Conservation (phyloP, 2,329 filamentous ascomycete genomes). For the Coniella vitis region DNA sequence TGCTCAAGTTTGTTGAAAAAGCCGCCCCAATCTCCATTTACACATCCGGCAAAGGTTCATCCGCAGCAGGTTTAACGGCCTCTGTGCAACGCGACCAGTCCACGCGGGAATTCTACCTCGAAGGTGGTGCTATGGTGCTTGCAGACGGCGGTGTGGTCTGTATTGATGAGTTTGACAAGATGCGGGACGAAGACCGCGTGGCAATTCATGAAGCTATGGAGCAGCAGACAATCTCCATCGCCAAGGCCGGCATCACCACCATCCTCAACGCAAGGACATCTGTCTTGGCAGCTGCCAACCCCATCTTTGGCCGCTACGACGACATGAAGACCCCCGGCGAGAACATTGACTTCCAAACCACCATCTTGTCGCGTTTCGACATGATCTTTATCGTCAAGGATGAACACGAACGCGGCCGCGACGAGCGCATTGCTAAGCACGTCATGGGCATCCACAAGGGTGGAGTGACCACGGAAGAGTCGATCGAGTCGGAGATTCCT, state of each 20-base stretch:
- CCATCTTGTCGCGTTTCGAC: constrained; percentile 95
- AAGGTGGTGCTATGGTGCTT: constrained; percentile 97
- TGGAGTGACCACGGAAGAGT: constrained; percentile 72
- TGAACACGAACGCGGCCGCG: constrained; percentile 81
- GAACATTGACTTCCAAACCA: constrained; percentile 99
- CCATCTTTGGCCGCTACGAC: constrained; percentile 95
- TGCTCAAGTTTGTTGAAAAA: constrained; percentile 96
- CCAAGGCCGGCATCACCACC: constrained; percentile 96
- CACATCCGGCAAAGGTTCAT: constrained; percentile 96
- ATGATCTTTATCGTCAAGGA: constrained; percentile 99
- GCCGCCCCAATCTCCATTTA: constrained; percentile 96
- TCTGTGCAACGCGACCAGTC: constrained; percentile 90
- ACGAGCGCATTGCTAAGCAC: constrained; percentile 91
- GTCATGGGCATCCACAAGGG: constrained; percentile 98
- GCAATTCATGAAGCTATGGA: constrained; percentile 99
- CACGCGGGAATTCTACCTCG: constrained; percentile 93
- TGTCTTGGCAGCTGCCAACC: constrained; percentile 91
- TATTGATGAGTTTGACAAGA: constrained; percentile 99
- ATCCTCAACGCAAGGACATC: constrained; percentile 95
- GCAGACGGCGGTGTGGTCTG: constrained; percentile 96
- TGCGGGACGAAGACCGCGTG: constrained; percentile 95
- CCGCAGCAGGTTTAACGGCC: constrained; percentile 91
- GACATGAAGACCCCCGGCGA: constrained; percentile 96
- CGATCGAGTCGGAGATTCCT: constrained; percentile 78
- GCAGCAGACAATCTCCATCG: constrained; percentile 98